phyloP scores from a whole-genome alignment of 176 grass and related monocot species.

The Eragrostis curvula region DNA sequence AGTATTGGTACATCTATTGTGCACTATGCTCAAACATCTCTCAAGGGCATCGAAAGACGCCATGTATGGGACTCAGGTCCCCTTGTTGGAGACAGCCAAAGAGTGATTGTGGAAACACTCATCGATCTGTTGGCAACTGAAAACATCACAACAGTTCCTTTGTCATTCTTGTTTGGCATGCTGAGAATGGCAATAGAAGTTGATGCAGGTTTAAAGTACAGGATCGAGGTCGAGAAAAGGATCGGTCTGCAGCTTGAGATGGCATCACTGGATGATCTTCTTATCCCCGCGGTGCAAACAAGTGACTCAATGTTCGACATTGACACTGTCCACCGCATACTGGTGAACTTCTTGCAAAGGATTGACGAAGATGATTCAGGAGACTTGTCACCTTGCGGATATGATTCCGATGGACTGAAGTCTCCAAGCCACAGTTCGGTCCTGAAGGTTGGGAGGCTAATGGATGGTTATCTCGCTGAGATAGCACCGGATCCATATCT shows the following conservation, averaged over 20 bases:
- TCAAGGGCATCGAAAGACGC: conserved; percentile 71
- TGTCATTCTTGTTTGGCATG: conserved; percentile 95
- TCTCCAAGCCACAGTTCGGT: conserved; percentile 76
- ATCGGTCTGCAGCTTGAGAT: conserved; percentile 83
- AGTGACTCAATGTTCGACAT: conserved; percentile 91
- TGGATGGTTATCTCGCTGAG: conserved; percentile 71
- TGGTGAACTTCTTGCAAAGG: conserved; percentile 87
- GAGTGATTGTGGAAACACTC: conserved; percentile 67
- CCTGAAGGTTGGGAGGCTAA: conserved; percentile 81
- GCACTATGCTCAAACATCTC: conserved; percentile 79
- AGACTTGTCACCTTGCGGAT: conserved; percentile 64
- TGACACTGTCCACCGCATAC: conserved; percentile 81
- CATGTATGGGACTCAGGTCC: conserved; percentile 72
- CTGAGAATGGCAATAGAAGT: conserved; percentile 88
- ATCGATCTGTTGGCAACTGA: conserved; percentile 74
- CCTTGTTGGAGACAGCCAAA: conserved; percentile 68
- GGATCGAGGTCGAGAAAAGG: conserved; percentile 83
- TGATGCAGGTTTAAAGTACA: conserved; percentile 55
- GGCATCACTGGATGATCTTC: conserved; percentile 83
- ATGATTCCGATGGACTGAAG: conserved; percentile 73
- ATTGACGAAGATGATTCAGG: conserved; percentile 79
- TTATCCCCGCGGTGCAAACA: conserved; percentile 70
- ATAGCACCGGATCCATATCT: conserved; percentile 86
- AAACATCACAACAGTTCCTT: conserved; percentile 69
- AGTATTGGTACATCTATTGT: conserved; percentile 70